These are phyloP conservation scores for Coemansia sp. DNA, from an alignment of 192 early-diverging fungal genomes.

Conservation along the genomic window DNA sequence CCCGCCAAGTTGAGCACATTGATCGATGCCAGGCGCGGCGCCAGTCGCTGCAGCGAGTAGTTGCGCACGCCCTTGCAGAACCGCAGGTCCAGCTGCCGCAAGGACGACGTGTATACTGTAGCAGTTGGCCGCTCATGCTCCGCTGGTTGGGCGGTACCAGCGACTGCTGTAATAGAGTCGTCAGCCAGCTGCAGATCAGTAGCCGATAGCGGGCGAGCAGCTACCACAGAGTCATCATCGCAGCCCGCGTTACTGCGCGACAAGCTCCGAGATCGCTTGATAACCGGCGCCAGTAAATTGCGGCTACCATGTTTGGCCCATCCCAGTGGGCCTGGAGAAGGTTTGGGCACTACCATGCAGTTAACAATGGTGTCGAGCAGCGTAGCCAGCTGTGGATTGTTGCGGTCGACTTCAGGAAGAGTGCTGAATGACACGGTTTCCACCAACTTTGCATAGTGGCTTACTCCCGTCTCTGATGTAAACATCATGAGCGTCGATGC, in stretches of 20 bases:
- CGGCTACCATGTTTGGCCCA: neutral
- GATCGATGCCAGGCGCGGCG: slow-evolving; percentile 51
- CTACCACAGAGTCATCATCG: neutral
- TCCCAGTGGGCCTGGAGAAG: neutral
- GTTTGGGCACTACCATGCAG: slow-evolving; percentile 26
- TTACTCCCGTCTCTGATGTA: slow-evolving; percentile 4
- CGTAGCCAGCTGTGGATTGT: slow-evolving; percentile 43
- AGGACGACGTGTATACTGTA: slow-evolving; percentile 22
- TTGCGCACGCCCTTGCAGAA: slow-evolving; percentile 65
- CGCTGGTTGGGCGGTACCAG: neutral
- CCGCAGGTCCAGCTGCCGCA: slow-evolving; percentile 58
- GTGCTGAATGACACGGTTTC: slow-evolving; percentile 47
- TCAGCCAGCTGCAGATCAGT: slow-evolving; percentile 36
- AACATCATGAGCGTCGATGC: slow-evolving; percentile 25
- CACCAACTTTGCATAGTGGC: slow-evolving; percentile 31
- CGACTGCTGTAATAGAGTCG: slow-evolving; percentile 16
- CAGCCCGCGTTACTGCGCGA: slow-evolving; percentile 22
- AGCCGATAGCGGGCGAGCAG: slow-evolving; percentile 26
- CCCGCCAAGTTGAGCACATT: slow-evolving; percentile 59
- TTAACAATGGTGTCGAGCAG: slow-evolving; percentile 45
- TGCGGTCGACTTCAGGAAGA: slow-evolving; percentile 46
- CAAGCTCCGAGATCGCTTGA: slow-evolving; percentile 43
- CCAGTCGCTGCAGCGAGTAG: slow-evolving; percentile 59
- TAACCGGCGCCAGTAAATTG: slow-evolving; percentile 2
- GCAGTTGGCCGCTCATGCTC: neutral